Evolutionary conservation across 768 basidiomycete species (phyloP).

Genomic region (Mycena kentingensis): DNA sequence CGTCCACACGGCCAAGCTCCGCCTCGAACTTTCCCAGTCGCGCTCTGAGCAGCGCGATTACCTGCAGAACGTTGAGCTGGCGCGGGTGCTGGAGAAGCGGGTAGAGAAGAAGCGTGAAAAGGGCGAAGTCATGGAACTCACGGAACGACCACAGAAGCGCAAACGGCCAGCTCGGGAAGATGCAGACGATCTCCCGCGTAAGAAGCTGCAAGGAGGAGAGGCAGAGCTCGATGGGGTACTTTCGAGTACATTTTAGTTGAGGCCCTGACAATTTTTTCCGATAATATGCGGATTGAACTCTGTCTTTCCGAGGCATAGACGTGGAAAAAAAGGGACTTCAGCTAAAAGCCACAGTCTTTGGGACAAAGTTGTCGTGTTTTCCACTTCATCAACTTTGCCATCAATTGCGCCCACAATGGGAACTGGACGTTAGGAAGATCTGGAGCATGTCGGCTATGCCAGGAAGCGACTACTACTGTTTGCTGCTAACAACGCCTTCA

Average conservation of each 20-base stretch:
- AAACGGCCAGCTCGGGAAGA: constrained; percentile 26
- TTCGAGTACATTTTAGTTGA: not conserved
- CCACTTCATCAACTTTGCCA: too few species aligned
- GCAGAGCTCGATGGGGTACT: constrained; percentile 34
- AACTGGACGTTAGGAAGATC: too few species aligned
- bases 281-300: too few species aligned
- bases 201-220: constrained; percentile 8
- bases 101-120: constrained; percentile 63
- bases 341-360: too few species aligned
- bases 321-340: too few species aligned
- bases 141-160: constrained; percentile 38
- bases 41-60: constrained; percentile 89
- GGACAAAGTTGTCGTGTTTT: too few species aligned
- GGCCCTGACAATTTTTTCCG: too few species aligned
- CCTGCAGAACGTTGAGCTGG: constrained; percentile 91
- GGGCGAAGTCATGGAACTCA: constrained; percentile 52
- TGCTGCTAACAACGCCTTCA: too few species aligned
- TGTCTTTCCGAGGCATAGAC: too few species aligned
- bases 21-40: constrained; percentile 88
- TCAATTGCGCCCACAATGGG: too few species aligned
- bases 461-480: too few species aligned
- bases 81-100: constrained; percentile 82
- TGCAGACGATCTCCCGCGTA: constrained; percentile 10
- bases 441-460: too few species aligned
- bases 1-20: constrained; percentile 83